These are phyloP conservation scores for Aquilaria sinensis DNA, from an alignment of 345 rosid genomes.

Conservation along the genomic window DNA sequence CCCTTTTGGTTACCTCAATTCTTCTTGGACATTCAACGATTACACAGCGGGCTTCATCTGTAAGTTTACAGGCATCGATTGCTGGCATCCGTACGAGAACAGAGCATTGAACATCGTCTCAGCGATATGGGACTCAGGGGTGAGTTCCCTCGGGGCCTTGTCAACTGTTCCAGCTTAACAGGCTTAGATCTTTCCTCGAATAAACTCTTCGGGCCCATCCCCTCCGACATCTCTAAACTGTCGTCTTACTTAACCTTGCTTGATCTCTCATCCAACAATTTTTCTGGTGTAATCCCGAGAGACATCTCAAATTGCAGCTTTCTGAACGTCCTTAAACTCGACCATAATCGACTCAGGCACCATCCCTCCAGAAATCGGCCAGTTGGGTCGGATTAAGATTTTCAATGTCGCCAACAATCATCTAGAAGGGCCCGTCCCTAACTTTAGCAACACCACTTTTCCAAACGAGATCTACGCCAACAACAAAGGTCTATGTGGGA, in stretches of 20 bases:
- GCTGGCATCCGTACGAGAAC: conserved; percentile 7
- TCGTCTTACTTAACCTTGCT: conserved; percentile 5
- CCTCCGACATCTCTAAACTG: not conserved
- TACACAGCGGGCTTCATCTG: conserved; percentile 13
- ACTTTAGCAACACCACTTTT: not conserved
- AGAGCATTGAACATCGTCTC: conserved; percentile 12
- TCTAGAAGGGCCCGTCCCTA: conserved; percentile 20
- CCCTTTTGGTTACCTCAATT: not conserved
- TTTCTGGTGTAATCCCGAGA: conserved; percentile 24
- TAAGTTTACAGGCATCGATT: conserved; percentile 15
- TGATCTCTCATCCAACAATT: conserved; percentile 20
- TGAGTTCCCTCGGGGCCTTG: conserved; percentile 19
- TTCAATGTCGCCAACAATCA: conserved; percentile 22
- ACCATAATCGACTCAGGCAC: conserved; percentile 18
- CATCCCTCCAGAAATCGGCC: conserved; percentile 14
- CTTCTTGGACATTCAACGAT: conserved; percentile 17
- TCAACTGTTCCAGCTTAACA: conserved; percentile 7
- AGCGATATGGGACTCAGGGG: conserved; percentile 18
- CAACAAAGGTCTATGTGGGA: conserved; percentile 19
- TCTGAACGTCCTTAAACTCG: conserved; percentile 18
- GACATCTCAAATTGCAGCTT: conserved; percentile 8
- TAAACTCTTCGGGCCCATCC: conserved; percentile 18
- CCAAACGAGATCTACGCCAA: conserved; percentile 7
- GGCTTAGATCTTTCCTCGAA: conserved; percentile 16
- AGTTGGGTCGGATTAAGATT: conserved; percentile 1